phyloP scores from a whole-genome alignment of 1,284 basidiomycete genomes.

The Hypsizygus ulmarius region DNA sequence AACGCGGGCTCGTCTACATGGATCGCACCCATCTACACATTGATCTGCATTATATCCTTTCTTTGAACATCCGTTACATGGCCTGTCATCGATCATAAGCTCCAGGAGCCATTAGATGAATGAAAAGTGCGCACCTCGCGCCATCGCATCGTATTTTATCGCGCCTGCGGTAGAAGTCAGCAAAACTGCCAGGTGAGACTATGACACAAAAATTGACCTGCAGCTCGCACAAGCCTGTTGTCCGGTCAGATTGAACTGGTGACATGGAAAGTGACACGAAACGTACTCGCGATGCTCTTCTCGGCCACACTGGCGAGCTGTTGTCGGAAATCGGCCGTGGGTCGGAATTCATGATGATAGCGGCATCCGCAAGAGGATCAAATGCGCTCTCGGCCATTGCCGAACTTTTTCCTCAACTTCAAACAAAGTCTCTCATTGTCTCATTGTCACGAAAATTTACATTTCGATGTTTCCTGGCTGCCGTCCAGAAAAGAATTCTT shows the following conservation, averaged over 20 bases:
- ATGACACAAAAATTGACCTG: constrained; percentile 37
- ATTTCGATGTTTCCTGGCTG: too few species aligned
- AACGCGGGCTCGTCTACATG: constrained; percentile 50
- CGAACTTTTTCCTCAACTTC: constrained; percentile 11
- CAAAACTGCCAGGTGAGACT: constrained; percentile 1
- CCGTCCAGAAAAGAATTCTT: too few species aligned
- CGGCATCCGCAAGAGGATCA: constrained; percentile 24
- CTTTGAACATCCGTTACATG: constrained; percentile 53
- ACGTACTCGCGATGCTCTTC: constrained; percentile 46
- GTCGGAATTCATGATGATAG: constrained; percentile 37
- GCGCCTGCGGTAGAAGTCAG: constrained; percentile 35
- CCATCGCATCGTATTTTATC: constrained; percentile 61
- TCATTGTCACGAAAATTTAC: background rate
- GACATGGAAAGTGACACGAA: constrained; percentile 7
- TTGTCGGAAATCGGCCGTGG: constrained; percentile 48
- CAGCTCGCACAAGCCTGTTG: constrained; percentile 54
- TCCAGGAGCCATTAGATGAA: background rate
- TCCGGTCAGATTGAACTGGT: constrained; percentile 7
- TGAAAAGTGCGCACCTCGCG: constrained; percentile 36
- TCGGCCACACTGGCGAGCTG: constrained; percentile 35
- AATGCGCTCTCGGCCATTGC: constrained; percentile 26
- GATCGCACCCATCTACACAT: constrained; percentile 54
- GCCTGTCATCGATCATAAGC: constrained; percentile 30
- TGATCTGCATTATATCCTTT: constrained; percentile 47
- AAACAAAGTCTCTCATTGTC: background rate